These are phyloP conservation scores for Scheffersomyces parashehatae DNA, from an alignment of 1,139 yeast genomes.

Conservation along the genomic window DNA sequence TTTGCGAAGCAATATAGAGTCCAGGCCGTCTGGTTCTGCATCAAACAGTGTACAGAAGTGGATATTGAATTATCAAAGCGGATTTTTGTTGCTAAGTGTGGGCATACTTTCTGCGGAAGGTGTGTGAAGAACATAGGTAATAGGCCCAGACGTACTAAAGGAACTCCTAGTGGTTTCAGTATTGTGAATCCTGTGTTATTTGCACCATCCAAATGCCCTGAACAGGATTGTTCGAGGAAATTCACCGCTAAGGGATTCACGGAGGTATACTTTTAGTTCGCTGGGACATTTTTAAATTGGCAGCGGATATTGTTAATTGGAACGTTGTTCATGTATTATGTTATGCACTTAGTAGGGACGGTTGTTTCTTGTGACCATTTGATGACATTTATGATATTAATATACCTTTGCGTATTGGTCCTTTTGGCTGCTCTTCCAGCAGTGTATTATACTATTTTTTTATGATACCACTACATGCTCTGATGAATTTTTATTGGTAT, in stretches of 20 bases:
- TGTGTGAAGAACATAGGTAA: constrained; percentile 66
- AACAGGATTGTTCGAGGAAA: constrained; percentile 35
- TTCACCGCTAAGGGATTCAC: constrained; percentile 37
- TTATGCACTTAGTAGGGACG: too few species aligned
- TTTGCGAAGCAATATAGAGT: constrained; percentile 34
- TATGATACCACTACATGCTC: too few species aligned
- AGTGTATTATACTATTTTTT: too few species aligned
- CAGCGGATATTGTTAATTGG: too few species aligned
- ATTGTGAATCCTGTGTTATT: constrained; percentile 47
- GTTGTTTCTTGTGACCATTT: too few species aligned
- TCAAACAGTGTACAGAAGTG: constrained; percentile 45
- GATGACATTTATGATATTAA: too few species aligned
- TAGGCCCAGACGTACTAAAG: constrained; percentile 25
- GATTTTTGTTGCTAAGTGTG: constrained; percentile 72
- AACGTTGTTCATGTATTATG: too few species aligned
- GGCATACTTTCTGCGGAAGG: constrained; percentile 85
- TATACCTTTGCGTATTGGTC: too few species aligned
- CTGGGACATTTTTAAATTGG: too few species aligned
- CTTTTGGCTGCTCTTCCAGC: too few species aligned
- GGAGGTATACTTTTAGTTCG: constrained; percentile 29
- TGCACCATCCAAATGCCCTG: constrained; percentile 54
- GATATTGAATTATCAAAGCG: constrained; percentile 68
- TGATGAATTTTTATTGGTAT: too few species aligned
- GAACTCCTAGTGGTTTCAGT: constrained; percentile 15
- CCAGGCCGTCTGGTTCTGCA: constrained; percentile 68